Percentiles rank a stretch among this genome's conserved stretches.
Conservation (phyloP, 139 green algal species). For the Picochlorum sp. region DNA sequence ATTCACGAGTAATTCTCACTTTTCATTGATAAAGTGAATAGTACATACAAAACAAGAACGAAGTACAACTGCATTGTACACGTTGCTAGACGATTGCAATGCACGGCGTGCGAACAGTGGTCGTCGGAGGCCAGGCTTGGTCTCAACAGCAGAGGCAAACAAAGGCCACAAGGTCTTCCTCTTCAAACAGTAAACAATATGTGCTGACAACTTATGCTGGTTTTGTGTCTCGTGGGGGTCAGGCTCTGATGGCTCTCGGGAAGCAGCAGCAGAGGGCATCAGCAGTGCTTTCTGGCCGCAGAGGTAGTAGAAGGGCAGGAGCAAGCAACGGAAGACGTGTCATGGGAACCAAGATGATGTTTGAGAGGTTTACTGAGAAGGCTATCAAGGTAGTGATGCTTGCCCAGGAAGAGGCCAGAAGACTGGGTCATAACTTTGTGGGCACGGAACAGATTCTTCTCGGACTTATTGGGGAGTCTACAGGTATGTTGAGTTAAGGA, state of each 20-base stretch:
- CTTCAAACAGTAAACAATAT: slow-evolving; percentile 9
- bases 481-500: slow-evolving; percentile 31
- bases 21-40: no score
- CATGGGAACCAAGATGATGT: slow-evolving; percentile 61
- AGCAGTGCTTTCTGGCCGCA: slow-evolving; percentile 14
- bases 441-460: slow-evolving; percentile 99
- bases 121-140: neutral
- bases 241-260: slow-evolving; percentile 8
- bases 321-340: slow-evolving; percentile 4
- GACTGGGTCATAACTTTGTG: slow-evolving; percentile 98
- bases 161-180: neutral
- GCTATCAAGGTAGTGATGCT: slow-evolving; percentile 97
- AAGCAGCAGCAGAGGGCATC: slow-evolving; percentile 9
- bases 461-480: slow-evolving; percentile 96
- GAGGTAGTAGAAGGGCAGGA: neutral
- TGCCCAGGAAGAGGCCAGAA: slow-evolving; percentile 92
- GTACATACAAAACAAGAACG: no score
- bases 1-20: no score
- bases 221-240: slow-evolving; percentile 4
- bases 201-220: slow-evolving; percentile 18
- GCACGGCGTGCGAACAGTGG: neutral
- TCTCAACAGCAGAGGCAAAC: slow-evolving; percentile 1
- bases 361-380: slow-evolving; percentile 95
- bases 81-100: neutral
- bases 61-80: no score